Percentiles rank a stretch among this genome's conserved stretches.
Evolutionary conservation across 352 stramenopile genomes (phyloP).

Genomic region (Phytopythium ostracodes): DNA sequence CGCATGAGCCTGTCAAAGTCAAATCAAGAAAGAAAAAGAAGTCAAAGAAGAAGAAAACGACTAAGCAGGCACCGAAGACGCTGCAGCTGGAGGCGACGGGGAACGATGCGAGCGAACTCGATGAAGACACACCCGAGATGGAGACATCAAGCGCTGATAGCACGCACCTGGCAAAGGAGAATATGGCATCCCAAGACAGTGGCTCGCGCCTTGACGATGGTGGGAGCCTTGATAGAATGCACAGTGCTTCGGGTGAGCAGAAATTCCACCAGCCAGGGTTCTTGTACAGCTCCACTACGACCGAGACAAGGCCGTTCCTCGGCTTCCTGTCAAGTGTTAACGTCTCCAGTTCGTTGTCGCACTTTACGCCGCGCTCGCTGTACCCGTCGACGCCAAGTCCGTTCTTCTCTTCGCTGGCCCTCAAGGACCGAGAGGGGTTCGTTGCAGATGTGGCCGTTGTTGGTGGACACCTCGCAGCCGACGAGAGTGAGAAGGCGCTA

Average conservation of each 20-base stretch:
- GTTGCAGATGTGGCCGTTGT: background rate
- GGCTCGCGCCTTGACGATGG: background rate
- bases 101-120: background rate
- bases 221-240: background rate
- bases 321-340: slow-evolving; percentile 13
- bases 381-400: slow-evolving; percentile 21
- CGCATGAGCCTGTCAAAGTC: background rate
- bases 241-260: background rate
- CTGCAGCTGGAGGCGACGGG: background rate
- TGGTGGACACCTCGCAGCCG: slow-evolving; percentile 16
- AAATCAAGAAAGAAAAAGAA: slow-evolving; percentile 25
- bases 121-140: background rate
- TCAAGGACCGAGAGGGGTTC: background rate
- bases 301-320: slow-evolving; percentile 10
- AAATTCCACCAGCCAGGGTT: background rate
- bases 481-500: slow-evolving; percentile 14
- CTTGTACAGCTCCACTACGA: slow-evolving; percentile 2
- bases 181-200: background rate
- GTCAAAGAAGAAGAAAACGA: slow-evolving; percentile 23
- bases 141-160: background rate
- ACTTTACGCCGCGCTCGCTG: background rate
- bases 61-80: slow-evolving; percentile 28
- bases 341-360: slow-evolving; percentile 1
- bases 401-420: slow-evolving; percentile 27
- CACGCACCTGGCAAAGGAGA: background rate